Conservation (phyloP, 164 flowering plant species). For the Chimonanthus praecox region DNA sequence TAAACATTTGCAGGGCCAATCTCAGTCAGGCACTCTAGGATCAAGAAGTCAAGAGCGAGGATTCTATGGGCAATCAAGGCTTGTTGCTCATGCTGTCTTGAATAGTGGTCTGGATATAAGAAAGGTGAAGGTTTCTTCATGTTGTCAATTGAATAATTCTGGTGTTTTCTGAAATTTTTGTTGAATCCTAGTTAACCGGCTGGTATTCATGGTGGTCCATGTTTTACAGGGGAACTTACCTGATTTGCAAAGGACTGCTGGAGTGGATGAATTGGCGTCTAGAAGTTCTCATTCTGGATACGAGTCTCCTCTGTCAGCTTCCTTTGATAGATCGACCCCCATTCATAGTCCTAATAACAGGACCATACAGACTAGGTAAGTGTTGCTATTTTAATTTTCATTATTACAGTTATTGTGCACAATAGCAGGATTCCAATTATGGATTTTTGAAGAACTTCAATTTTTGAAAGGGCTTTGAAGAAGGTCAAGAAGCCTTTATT, state of each 20-base stretch:
- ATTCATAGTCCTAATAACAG: conserved; percentile 24
- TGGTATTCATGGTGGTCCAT: conserved; percentile 10
- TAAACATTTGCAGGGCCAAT: conserved; percentile 24
- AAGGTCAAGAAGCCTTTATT: no score
- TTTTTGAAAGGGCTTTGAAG: no score
- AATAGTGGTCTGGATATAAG: conserved; percentile 32
- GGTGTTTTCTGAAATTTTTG: not conserved
- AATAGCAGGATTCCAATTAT: not conserved
- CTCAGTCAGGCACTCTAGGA: conserved; percentile 33
- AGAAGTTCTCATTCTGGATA: conserved; percentile 29
- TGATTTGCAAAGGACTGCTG: conserved; percentile 34
- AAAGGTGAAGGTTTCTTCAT: conserved; percentile 36
- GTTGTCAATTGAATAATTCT: not conserved
- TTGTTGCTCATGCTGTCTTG: conserved; percentile 25
- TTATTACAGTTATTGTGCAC: not conserved
- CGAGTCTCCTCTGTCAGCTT: conserved; percentile 21
- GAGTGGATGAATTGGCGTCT: conserved; percentile 26
- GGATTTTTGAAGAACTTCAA: not conserved
- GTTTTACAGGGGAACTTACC: conserved; percentile 29
- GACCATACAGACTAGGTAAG: conserved; percentile 44
- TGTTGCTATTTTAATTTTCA: not conserved
- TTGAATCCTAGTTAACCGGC: not conserved
- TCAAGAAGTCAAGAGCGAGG: conserved; percentile 28
- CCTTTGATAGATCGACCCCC: conserved; percentile 36
- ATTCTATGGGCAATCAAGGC: conserved; percentile 35